These are phyloP conservation scores for Ceratobasidium sp. DNA, from an alignment of 1,284 basidiomycete species.

Conservation along the genomic window DNA sequence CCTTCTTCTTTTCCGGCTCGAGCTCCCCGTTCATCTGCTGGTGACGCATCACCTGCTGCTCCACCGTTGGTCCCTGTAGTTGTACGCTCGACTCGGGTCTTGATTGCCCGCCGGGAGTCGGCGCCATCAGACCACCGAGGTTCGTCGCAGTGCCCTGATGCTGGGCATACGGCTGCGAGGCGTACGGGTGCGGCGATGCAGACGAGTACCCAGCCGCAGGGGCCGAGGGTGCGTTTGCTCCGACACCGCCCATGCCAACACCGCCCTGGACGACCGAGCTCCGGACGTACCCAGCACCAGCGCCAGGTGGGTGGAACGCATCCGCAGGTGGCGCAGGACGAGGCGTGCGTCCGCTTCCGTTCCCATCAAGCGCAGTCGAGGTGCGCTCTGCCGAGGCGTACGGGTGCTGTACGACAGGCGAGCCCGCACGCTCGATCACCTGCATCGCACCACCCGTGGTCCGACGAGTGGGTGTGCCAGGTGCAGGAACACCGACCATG, in stretches of 20 bases:
- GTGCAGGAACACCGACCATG: conserved; percentile 16
- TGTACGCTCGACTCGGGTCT: conserved; percentile 40
- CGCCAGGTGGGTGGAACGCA: conserved; percentile 40
- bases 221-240: conserved; percentile 34
- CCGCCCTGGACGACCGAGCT: conserved; percentile 44
- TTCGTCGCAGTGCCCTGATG: conserved; percentile 36
- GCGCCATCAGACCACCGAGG: conserved; percentile 30
- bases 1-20: conserved; percentile 42
- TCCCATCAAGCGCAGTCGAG: conserved; percentile 39
- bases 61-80: conserved; percentile 38
- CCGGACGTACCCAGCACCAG: conserved; percentile 24
- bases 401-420: conserved; percentile 26
- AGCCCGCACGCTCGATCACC: conserved; percentile 42
- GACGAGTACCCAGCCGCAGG: conserved; percentile 29
- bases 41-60: conserved; percentile 44
- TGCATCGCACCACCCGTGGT: conserved; percentile 43
- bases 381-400: conserved; percentile 40
- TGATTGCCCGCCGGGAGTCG: conserved; percentile 34
- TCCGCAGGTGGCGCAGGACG: conserved; percentile 36
- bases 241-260: conserved; percentile 48
- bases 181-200: conserved; percentile 31
- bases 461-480: conserved; percentile 31
- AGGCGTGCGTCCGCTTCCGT: conserved; percentile 30
- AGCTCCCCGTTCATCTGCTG: conserved; percentile 44
- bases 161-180: conserved; percentile 23